Conservation (phyloP, 306 rosid genomes). For the Glycine soja region DNA sequence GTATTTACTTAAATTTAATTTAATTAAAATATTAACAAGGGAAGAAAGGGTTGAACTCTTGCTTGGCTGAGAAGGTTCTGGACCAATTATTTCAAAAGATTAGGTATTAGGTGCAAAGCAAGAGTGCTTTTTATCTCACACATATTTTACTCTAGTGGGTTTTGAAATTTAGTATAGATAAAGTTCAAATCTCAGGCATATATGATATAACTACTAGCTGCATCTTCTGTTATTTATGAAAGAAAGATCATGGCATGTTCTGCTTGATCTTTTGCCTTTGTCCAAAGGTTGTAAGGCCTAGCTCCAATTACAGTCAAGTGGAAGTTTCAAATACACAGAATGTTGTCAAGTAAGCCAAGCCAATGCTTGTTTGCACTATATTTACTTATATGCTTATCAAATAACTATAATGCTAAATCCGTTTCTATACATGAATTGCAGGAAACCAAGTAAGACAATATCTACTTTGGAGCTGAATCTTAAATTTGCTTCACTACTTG, state of each 20-base stretch:
- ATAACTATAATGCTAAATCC: slow-evolving; percentile 37
- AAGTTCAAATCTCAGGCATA: slow-evolving; percentile 1
- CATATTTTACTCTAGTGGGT: background rate
- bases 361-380: slow-evolving; percentile 38
- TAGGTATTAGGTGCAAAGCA: background rate
- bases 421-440: slow-evolving; percentile 49
- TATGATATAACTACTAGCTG: slow-evolving; percentile 8
- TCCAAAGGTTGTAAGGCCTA: slow-evolving; percentile 55
- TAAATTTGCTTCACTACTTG: slow-evolving; percentile 52
- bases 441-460: slow-evolving; percentile 65
- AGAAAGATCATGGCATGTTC: slow-evolving; percentile 10
- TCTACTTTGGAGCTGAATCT: slow-evolving; percentile 63
- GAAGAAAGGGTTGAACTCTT: background rate
- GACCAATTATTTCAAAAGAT: background rate
- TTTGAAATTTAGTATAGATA: slow-evolving; percentile 16
- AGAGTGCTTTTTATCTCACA: background rate
- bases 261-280: slow-evolving; percentile 38
- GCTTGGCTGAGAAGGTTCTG: background rate
- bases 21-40: background rate
- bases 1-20: background rate
- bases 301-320: slow-evolving; percentile 54
- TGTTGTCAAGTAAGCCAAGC: slow-evolving; percentile 60
- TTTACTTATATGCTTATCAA: slow-evolving; percentile 36
- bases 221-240: slow-evolving; percentile 36
- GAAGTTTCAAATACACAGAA: slow-evolving; percentile 54